phyloP scores from a whole-genome alignment of 225 moss, liverwort and hornwort genomes.

The Lunularia cruciata region DNA sequence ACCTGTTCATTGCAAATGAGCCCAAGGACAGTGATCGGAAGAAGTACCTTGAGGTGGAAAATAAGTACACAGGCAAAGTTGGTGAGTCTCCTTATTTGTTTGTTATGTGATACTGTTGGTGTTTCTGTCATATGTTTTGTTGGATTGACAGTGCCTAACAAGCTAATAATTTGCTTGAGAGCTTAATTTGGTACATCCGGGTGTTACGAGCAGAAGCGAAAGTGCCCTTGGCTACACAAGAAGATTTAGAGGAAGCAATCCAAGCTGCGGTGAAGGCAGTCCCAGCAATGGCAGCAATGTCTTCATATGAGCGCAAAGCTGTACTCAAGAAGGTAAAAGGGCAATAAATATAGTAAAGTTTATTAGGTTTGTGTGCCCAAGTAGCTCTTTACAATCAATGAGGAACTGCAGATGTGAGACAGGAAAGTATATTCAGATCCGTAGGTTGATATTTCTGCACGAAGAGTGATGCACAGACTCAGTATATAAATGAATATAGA shows the following conservation, averaged over 20 bases:
- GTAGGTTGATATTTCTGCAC: too few relatives aligned
- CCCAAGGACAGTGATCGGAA: slow-evolving; percentile 37
- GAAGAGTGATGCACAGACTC: too few relatives aligned
- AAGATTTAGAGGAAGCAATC: slow-evolving; percentile 73
- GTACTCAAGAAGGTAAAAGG: slow-evolving; percentile 71
- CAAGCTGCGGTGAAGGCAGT: slow-evolving; percentile 74
- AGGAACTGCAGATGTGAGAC: too few relatives aligned
- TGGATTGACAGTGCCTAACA: neutral
- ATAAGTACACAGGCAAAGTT: slow-evolving; percentile 71
- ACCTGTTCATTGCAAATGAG: slow-evolving; percentile 67
- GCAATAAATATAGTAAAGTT: too few relatives aligned
- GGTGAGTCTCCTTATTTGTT: slow-evolving; percentile 34
- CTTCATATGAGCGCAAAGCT: slow-evolving; percentile 64
- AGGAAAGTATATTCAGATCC: too few relatives aligned
- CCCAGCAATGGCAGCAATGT: slow-evolving; percentile 68
- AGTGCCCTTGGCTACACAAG: slow-evolving; percentile 66
- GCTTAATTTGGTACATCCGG: neutral
- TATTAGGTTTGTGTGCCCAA: too few relatives aligned
- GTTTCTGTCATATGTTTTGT: neutral
- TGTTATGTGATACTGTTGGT: neutral
- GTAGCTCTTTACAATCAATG: too few relatives aligned
- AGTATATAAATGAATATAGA: too few relatives aligned
- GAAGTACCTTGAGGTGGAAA: slow-evolving; percentile 71
- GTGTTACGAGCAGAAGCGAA: slow-evolving; percentile 53
- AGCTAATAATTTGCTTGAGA: neutral